Conservation (phyloP, 2,329 filamentous ascomycete genomes). For the Hypoxylon sp. region DNA sequence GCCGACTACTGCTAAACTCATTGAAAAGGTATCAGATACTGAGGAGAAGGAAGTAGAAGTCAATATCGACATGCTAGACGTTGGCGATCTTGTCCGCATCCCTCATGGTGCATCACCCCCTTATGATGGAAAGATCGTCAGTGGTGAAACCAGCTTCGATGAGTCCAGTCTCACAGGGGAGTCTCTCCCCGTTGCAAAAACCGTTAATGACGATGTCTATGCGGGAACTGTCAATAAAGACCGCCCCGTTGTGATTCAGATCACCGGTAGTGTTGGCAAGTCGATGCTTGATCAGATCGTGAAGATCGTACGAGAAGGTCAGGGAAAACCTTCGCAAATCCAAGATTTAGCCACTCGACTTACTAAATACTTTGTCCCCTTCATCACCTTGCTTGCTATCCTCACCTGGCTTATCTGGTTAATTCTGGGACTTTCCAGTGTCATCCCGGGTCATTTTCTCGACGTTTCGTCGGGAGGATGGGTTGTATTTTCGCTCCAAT, state of each 20-base stretch:
- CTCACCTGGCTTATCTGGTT: conserved; percentile 82
- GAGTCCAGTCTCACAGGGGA: conserved; percentile 92
- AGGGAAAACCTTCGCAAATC: conserved; percentile 81
- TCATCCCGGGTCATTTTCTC: conserved; percentile 70
- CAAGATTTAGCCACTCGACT: conserved; percentile 81
- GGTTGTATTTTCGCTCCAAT: conserved; percentile 82
- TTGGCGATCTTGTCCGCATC: conserved; percentile 81
- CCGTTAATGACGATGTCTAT: conserved; percentile 74
- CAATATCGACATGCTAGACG: conserved; percentile 79
- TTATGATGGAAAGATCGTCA: conserved; percentile 79
- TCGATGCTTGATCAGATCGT: conserved; percentile 88
- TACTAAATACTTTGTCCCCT: conserved; percentile 83
- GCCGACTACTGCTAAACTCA: conserved; percentile 81
- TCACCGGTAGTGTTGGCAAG: conserved; percentile 75
- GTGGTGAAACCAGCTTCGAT: conserved; percentile 80
- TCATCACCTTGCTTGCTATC: conserved; percentile 78
- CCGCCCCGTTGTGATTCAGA: conserved; percentile 71
- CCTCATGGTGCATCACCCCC: conserved; percentile 86
- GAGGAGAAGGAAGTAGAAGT: conserved; percentile 60
- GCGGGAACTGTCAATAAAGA: conserved; percentile 83
- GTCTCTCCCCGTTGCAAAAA: conserved; percentile 76
- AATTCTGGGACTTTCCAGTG: conserved; percentile 71
- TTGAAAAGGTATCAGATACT: conserved; percentile 63
- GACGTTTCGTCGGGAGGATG: conserved; percentile 72
- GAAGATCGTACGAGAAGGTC: conserved; percentile 81